These are phyloP conservation scores for Cinnamomum chago DNA, from an alignment of 164 flowering plant species.

Conservation along the genomic window DNA sequence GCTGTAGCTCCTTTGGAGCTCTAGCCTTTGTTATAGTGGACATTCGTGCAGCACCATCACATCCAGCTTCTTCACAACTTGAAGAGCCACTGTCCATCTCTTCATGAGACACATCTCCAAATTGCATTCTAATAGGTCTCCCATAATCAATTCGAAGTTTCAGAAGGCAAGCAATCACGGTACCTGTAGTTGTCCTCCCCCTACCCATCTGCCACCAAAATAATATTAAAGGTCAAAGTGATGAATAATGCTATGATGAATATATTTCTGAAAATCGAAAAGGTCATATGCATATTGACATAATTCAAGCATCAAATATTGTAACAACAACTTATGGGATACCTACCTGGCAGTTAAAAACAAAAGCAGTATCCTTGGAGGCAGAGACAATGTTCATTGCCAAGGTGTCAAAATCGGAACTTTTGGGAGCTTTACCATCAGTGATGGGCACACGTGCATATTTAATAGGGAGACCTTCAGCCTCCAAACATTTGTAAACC, in stretches of 20 bases:
- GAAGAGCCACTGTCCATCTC: slow-evolving; percentile 52
- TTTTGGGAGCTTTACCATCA: slow-evolving; percentile 98
- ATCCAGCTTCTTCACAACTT: slow-evolving; percentile 68
- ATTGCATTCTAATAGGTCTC: slow-evolving; percentile 57
- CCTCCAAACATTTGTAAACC: slow-evolving; percentile 68
- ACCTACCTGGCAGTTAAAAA: slow-evolving; percentile 92
- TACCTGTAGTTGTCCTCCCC: slow-evolving; percentile 96
- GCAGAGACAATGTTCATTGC: slow-evolving; percentile 79
- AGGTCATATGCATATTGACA: background rate
- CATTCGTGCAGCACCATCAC: slow-evolving; percentile 20
- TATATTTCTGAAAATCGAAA: background rate
- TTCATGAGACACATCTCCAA: slow-evolving; percentile 34
- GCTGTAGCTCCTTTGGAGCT: slow-evolving; percentile 36
- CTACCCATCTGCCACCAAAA: slow-evolving; percentile 68
- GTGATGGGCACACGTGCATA: slow-evolving; percentile 98
- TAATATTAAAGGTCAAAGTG: background rate
- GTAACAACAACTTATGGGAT: background rate
- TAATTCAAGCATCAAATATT: background rate
- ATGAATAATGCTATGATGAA: background rate
- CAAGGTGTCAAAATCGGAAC: slow-evolving; percentile 86
- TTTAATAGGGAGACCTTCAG: slow-evolving; percentile 77
- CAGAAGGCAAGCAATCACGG: slow-evolving; percentile 93
- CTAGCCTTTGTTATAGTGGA: slow-evolving; percentile 15
- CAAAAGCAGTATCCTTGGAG: slow-evolving; percentile 76
- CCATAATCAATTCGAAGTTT: slow-evolving; percentile 81